Percentiles rank a stretch among this genome's conserved stretches.
Conservation (phyloP, 2,329 filamentous ascomycete genomes). For the Calcarisporium arbuscula region DNA sequence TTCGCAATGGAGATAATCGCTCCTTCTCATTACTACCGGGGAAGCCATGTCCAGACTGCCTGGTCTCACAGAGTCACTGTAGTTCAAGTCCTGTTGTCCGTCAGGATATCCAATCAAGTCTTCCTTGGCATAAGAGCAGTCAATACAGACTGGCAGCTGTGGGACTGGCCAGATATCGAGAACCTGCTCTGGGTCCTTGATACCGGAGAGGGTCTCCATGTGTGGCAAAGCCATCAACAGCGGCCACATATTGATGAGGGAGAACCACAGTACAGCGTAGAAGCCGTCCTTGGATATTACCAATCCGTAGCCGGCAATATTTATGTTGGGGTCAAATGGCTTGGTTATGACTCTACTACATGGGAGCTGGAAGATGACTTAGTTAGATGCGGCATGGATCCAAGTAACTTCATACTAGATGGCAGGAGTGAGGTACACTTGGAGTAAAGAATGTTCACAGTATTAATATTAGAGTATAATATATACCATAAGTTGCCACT, state of each 20-base stretch:
- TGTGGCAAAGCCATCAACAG: not conserved
- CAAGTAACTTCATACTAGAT: no score
- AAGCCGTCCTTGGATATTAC: not conserved
- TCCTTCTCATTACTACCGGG: not conserved
- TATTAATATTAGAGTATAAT: no score
- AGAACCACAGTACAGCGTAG: not conserved
- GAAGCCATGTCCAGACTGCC: not conserved
- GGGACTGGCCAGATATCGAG: conserved; percentile 1
- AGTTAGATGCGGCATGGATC: no score
- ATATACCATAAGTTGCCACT: no score
- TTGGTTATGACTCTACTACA: not conserved
- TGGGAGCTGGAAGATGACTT: conserved; percentile 1
- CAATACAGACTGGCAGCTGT: not conserved
- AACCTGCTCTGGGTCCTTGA: conserved; percentile 1
- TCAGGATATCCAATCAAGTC: not conserved
- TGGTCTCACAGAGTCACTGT: not conserved
- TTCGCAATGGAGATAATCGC: not conserved
- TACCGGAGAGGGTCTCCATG: not conserved
- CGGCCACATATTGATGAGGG: not conserved
- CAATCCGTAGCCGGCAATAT: not conserved
- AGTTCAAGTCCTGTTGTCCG: not conserved
- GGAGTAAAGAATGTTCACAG: no score
- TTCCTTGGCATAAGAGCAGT: conserved; percentile 1
- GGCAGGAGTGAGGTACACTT: no score
- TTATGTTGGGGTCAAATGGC: conserved; percentile 1